Base-by-base conservation (phyloP, 2,329 filamentous ascomycete species). In the Botryotinia globosa region DNA sequence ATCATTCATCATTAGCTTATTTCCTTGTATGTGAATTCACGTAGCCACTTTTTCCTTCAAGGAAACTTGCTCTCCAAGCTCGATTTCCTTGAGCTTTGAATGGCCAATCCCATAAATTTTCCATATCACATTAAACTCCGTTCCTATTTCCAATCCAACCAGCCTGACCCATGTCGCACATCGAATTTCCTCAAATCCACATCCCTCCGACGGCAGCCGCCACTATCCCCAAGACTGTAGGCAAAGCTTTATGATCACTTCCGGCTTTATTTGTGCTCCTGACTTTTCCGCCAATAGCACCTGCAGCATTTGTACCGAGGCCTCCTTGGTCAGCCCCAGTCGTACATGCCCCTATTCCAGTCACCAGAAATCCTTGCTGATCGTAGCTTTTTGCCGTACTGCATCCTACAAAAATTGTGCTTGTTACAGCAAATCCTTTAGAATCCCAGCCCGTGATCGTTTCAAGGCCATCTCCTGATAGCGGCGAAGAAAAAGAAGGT, bases 351-450 rank as follows among this genome's bases (percentile, higher is more conserved):
- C 69, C 56, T 18, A 75, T 74, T 37, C 42, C 65, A 1, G 76
- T 84, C 71, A 84, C 82, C 45, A 82, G 79, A 73, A 85, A 85
- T 6, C 85, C 85, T 73, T 82, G 80, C 42, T 82, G 78, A 76
- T 87, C 82, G 77, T 84, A 87, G 63, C 81, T 83, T 72, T 82
- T 84, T 10, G 81, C 75, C 14, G 81, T 76, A 8, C 81, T 80
- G 67, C 76, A 79, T 34, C 82, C 83, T 20, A 80, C 79, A 29
- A 80, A 75, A 32, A 83, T 78, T 9, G 83, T 84, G 72, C 82
- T 81, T 1, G 85, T 82, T 1, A 85, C 87, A 42, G 82, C 82
- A 78, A 87, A 87, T 48, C 85, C 85, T 75, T 83, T 82, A 45
- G 85, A 78, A 77, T 87, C 81, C 77, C 82, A 87, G 22, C 81